Evolutionary conservation across 768 basidiomycete species (phyloP), one percentile per base, ranked within the genome.

Genomic region (Hypholoma sublateritium): DNA sequence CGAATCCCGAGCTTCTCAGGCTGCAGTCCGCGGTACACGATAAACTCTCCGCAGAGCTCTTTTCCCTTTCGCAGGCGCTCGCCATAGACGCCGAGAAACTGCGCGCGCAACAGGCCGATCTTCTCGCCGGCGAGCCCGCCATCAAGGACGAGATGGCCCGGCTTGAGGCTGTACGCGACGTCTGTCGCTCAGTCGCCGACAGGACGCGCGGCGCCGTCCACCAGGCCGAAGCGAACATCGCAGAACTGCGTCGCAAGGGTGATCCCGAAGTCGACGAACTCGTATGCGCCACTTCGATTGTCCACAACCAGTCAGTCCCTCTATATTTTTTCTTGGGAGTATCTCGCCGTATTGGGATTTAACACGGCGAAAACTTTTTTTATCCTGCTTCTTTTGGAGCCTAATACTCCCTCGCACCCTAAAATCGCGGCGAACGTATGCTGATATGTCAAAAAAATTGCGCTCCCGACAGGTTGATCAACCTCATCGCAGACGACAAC

Each of bases 401-500:
- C 41, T 45, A 43, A 19, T 52, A 24, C 41, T 52, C 41, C 50
- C 51, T 50, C 41, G 37, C 14, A 53, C 53, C 53, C 53, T 53
- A 53, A 45, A 53, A 53, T 34, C 32, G 22, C 53, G 53, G 53
- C 42, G 5, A 53, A 21, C 8, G 13, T 8, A 7, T 12, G 42
- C 19, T 11, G 13, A 14, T 54, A 19, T 45, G 34, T 50, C 51
- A 32, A 32, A 32, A 32, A 32, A 32, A 32, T 60, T 52, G 42
- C 2, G 7, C 35, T 37, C 7, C 16, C 46, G 44, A 57, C 49
- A 98, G 96, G 74, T 77, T 99, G 21, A 87, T 98, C 63, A 92
- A 98, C 68, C 80, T 98, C 25, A 89, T 98, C n/a, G 95, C 97
- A n/a, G 97, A 99, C 71, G 97, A 98, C 72, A 95, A 94, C 66